These are phyloP conservation scores for Conidiobolus coronatus DNA, from an alignment of 371 early-diverging fungal species.

Conservation along the genomic window DNA sequence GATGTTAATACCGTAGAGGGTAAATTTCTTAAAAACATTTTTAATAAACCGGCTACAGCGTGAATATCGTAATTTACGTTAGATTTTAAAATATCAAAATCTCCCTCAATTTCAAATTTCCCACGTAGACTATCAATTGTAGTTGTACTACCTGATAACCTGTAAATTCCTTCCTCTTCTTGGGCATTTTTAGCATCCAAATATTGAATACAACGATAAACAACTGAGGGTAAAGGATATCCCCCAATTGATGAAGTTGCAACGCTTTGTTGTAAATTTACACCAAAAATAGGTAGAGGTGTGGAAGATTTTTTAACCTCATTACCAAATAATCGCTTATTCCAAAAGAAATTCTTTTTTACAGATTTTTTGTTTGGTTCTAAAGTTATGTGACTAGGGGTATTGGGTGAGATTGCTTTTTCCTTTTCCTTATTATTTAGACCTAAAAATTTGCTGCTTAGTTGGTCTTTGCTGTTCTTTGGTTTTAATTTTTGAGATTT, in stretches of 20 bases:
- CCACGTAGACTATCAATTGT: conserved; percentile 46
- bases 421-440: too few species aligned
- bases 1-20: conserved; percentile 65
- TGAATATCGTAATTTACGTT: conserved; percentile 58
- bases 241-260: conserved; percentile 15
- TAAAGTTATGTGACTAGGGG: conserved; percentile 8
- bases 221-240: conserved; percentile 67
- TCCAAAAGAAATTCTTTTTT: neutral
- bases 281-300: neutral
- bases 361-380: conserved; percentile 10
- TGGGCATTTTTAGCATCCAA: conserved; percentile 56
- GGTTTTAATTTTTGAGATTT: neutral
- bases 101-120: conserved; percentile 45
- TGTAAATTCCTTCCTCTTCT: conserved; percentile 87
- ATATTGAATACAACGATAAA: conserved; percentile 86
- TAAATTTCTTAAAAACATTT: conserved; percentile 74
- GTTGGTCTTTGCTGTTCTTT: conserved; percentile 1
- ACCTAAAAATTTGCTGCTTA: neutral
- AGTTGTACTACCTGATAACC: conserved; percentile 54
- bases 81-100: conserved; percentile 15
- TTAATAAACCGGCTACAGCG: conserved; percentile 73
- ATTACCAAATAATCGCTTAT: neutral
- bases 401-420: neutral
- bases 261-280: neutral
- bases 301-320: neutral